Percentiles rank a stretch among this genome's conserved stretches.
Evolutionary conservation across 2,329 filamentous ascomycete genomes (phyloP).

Genomic region (Dactylellina cionopaga): DNA sequence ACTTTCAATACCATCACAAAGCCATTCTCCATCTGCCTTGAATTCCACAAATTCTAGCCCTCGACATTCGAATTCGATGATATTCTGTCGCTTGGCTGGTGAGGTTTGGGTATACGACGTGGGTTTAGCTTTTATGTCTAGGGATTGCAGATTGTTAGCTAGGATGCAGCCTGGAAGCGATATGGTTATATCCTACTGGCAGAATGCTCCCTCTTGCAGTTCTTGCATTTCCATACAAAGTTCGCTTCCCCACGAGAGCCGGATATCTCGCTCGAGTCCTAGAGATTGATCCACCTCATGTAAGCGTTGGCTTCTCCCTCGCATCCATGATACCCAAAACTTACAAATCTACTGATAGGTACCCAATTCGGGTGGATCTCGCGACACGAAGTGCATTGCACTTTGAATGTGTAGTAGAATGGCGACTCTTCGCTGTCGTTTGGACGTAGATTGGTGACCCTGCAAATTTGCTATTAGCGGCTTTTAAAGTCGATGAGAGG

Average conservation of each 20-base stretch:
- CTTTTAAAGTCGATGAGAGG: not conserved
- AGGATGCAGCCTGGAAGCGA: not conserved
- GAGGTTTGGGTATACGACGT: conserved; percentile 75
- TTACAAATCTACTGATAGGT: conserved; percentile 85
- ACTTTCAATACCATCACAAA: conserved; percentile 82
- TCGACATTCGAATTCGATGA: conserved; percentile 92
- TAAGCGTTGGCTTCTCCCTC: too few species aligned
- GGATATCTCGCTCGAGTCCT: conserved; percentile 91
- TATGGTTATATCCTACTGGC: conserved; percentile 11
- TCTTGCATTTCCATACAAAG: conserved; percentile 99
- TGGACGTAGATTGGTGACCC: conserved; percentile 88
- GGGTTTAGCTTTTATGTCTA: conserved; percentile 79
- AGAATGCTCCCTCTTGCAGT: conserved; percentile 73
- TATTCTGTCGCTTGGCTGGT: conserved; percentile 77
- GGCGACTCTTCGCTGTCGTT: conserved; percentile 81
- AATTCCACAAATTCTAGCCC: conserved; percentile 93
- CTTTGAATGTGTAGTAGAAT: conserved; percentile 97
- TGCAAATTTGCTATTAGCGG: conserved; percentile 60
- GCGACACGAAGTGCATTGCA: conserved; percentile 96
- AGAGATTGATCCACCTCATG: not conserved
- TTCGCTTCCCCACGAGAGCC: conserved; percentile 95
- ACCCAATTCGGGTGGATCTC: conserved; percentile 89
- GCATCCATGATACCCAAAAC: too few species aligned
- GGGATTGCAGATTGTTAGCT: conserved; percentile 60
- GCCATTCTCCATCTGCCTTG: conserved; percentile 91